Evolutionary conservation across 306 rosid species (phyloP), one percentile per base, ranked within the genome.

Genomic region (Malus orientalis): DNA sequence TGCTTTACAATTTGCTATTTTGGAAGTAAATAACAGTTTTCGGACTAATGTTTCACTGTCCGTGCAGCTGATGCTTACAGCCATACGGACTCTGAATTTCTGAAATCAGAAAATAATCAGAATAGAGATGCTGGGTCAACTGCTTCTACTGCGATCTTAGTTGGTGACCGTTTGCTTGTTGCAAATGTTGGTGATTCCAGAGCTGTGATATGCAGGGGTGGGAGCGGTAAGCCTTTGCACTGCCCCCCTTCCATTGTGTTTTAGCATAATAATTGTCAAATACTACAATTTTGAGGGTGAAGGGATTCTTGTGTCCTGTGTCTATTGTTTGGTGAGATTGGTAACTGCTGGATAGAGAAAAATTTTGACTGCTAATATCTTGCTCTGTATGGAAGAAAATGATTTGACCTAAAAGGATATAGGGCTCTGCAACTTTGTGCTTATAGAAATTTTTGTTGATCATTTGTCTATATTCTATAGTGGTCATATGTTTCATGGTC

Each of bases 161-260:
- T 93, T 76, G 98, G 98, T 73, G 93, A 93, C 27, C 98, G 97
- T 42, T 86, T 93, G 86, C 96, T 93, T 73, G 98, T 93, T 72
- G 98, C 98, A 83, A 93, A 93, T 78, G 98, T 93, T 82, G 98
- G 97, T 30, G 98, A 93, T 69, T 93, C 97, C 60, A 86, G 98
- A 71, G 98, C 96, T 32, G 98, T 93, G 70, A 89, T 93, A 75
- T 91, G 96, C 86, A 91, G 98, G 86, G 92, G 89, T 45, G 98
- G 98, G 42, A 84, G 80, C 33, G 98, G 98, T 93, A 88, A 84
- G 96, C 58, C 55, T 16, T 8, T 29, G 63, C 16, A 49, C 30
- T 29, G 11, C 5, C 23, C 27, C 8, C 60, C 60, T 18, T 45
- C 42, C 18, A 23, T 23, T 49, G 10, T 47, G 74, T 45, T 53